Evolutionary conservation across 2,329 filamentous ascomycete species (phyloP).

Genomic region (Fusarium sp.): DNA sequence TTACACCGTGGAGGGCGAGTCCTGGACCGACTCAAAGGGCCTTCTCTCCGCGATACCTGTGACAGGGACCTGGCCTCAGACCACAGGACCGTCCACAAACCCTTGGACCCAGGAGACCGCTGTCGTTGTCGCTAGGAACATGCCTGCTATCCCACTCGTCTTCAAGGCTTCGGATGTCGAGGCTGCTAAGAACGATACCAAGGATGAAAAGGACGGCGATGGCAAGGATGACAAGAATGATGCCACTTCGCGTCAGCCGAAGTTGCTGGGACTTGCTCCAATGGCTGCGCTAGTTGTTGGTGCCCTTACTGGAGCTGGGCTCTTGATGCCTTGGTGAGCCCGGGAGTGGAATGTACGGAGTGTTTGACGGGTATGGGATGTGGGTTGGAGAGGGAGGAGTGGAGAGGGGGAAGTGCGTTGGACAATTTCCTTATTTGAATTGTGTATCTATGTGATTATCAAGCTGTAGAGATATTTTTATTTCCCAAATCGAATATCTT

Average conservation of each 20-base stretch:
- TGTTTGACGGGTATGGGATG: no score
- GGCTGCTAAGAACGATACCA: constrained; percentile 4
- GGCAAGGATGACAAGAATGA: background rate
- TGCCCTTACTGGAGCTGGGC: constrained; percentile 29
- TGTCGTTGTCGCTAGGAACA: background rate
- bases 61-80: background rate
- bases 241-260: background rate
- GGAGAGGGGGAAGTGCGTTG: background rate
- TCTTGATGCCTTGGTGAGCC: constrained; percentile 33
- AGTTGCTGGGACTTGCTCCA: background rate
- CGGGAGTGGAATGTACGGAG: no score
- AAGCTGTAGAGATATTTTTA: background rate
- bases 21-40: constrained; percentile 1
- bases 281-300: constrained; percentile 5
- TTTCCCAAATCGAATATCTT: background rate
- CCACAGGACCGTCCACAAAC: background rate
- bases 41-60: constrained; percentile 10
- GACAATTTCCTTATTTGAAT: background rate
- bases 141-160: constrained; percentile 36
- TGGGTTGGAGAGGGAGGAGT: no score
- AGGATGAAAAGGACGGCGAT: constrained; percentile 1
- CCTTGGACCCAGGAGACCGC: no score
- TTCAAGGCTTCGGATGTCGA: constrained; percentile 32
- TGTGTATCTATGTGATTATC: background rate
- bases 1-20: constrained; percentile 26